Evolutionary conservation across 345 rosid species (phyloP).

Genomic region (Anastatica hierochuntica): DNA sequence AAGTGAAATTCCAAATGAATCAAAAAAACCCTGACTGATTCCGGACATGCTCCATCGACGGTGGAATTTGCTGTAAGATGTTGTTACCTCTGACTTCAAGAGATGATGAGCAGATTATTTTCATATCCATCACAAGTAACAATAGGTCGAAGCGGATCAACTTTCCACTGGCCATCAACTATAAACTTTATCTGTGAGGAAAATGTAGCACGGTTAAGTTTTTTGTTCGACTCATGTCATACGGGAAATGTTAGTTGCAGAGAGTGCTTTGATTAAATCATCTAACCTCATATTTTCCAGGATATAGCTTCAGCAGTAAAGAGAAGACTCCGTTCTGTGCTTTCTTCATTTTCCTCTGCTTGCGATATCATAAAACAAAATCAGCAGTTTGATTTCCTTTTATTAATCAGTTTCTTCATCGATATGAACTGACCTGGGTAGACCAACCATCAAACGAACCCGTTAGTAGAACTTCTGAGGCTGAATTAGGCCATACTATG

Average conservation of each 20-base stretch:
- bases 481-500: slow-evolving; percentile 80
- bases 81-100: slow-evolving; percentile 20
- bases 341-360: slow-evolving; percentile 87
- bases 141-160: slow-evolving; percentile 85
- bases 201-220: slow-evolving; percentile 8
- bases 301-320: slow-evolving; percentile 57
- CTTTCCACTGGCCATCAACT: slow-evolving; percentile 90
- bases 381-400: slow-evolving; percentile 5
- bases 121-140: slow-evolving; percentile 48
- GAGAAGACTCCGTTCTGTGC: slow-evolving; percentile 61
- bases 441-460: slow-evolving; percentile 98
- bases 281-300: slow-evolving; percentile 81
- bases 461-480: slow-evolving; percentile 67
- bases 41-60: slow-evolving; percentile 6
- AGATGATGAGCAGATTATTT: slow-evolving; percentile 67
- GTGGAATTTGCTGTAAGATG: not conserved
- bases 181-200: slow-evolving; percentile 70
- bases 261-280: not conserved
- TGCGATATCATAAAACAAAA: slow-evolving; percentile 8
- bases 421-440: slow-evolving; percentile 48
- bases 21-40: slow-evolving; percentile 14
- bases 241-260: not conserved
- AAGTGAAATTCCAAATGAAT: slow-evolving; percentile 1
- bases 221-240: not conserved
- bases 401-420: not conserved